Base-by-base conservation (phyloP, 1,284 basidiomycete species). In the Cutaneotrichosporon daszewskae region DNA sequence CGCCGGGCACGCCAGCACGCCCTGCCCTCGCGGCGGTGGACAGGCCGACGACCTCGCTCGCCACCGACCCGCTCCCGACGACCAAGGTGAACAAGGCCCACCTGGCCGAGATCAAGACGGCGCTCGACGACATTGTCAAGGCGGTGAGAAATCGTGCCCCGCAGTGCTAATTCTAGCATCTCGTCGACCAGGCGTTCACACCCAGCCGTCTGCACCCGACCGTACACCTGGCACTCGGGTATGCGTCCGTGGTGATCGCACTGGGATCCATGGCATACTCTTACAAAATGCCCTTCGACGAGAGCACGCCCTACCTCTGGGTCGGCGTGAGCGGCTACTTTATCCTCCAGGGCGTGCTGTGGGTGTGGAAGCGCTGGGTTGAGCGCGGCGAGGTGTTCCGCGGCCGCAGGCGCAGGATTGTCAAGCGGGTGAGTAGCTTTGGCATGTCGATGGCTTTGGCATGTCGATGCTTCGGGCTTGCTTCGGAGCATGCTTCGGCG, bases 121-220 rank as follows among this genome's bases (percentile, higher is more conserved):
- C 90, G 12, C 84, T 86, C 55, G 91, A 95, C 66, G 90, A 94
- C 74, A 83, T 84, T 29, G 74, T 94, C 51, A 88, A 87, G 71
- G 82, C 85, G 66, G 90, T 92, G 62, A 55, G 86, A 79, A 13
- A 6, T 22, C 19, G 11, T 37, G 9, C 18, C 9, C 16, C 22
- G n/a, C 32, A 9, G 16, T 3, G 41, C 44, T 55, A 43, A 42
- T 13, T 13, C 18, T 66, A 91, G 87, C 84, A 84, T 66, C 77
- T 92, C 37, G 79, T 51, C 75, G 83, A 57, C 81, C 85, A 40
- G 80, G 72, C 87, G 26, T 94, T 91, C 75, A 87, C 84, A 49
- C 84, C 86, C 62, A 87, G 83, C 38, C 78, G 89, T 64, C 74
- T 80, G 32, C 88, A 94, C 60, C 87, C 87, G 2, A 88, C 91